Conservation (phyloP, 352 stramenopile genomes). For the Blastocystis sp. region DNA sequence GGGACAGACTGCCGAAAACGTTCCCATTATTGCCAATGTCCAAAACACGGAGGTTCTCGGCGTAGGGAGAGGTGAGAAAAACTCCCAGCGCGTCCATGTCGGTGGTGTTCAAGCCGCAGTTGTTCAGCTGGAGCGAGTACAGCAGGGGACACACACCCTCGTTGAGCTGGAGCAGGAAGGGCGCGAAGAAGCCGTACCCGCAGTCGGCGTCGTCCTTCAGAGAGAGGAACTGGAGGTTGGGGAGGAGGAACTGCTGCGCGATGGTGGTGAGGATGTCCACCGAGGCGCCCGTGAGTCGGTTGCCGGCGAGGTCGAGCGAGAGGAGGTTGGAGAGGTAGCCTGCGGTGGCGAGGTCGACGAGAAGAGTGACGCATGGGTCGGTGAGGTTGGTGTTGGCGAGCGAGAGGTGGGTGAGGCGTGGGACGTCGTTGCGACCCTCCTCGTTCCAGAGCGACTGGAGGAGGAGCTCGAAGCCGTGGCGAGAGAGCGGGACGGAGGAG, state of each 20-base stretch:
- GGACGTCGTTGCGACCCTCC: not conserved
- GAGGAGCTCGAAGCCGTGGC: slow-evolving; percentile 51
- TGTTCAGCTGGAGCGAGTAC: slow-evolving; percentile 16
- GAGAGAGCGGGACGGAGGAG: slow-evolving; percentile 1
- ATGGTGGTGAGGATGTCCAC: not conserved
- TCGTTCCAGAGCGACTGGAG: not conserved
- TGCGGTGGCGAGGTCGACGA: not conserved
- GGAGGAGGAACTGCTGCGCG: slow-evolving; percentile 10
- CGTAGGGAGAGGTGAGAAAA: slow-evolving; percentile 33
- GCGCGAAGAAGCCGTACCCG: not conserved
- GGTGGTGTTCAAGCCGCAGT: slow-evolving; percentile 12
- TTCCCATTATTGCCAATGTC: slow-evolving; percentile 39
- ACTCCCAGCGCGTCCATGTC: slow-evolving; percentile 6
- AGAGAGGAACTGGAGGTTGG: slow-evolving; percentile 39
- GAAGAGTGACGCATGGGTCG: slow-evolving; percentile 10
- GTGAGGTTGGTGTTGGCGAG: slow-evolving; percentile 9
- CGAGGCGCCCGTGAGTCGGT: slow-evolving; percentile 8
- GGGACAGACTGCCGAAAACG: not conserved
- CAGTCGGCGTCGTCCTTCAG: slow-evolving; percentile 14
- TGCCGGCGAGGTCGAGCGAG: slow-evolving; percentile 37
- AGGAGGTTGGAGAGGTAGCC: slow-evolving; percentile 30
- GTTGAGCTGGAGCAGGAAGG: not conserved
- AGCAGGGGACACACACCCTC: slow-evolving; percentile 40
- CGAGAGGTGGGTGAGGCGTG: slow-evolving; percentile 7
- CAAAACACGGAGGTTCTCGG: slow-evolving; percentile 8